These are phyloP conservation scores for Gleditsia sinensis DNA, from an alignment of 306 rosid species.

Conservation along the genomic window DNA sequence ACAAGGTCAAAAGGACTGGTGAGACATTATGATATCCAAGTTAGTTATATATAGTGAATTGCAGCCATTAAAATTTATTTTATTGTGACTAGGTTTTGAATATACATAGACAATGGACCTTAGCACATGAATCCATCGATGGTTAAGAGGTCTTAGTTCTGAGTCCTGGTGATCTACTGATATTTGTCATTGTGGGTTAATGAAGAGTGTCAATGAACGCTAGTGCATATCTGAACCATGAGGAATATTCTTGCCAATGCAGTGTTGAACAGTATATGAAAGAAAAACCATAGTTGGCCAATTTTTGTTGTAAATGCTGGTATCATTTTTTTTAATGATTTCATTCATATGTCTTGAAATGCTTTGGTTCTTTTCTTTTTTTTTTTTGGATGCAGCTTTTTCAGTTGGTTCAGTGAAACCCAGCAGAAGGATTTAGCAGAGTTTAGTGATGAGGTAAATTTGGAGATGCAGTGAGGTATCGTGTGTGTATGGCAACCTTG, in stretches of 20 bases:
- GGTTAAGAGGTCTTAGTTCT: not conserved
- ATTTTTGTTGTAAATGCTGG: not conserved
- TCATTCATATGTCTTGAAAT: not conserved
- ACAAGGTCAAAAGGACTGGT: not conserved
- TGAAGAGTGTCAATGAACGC: not conserved
- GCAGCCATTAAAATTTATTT: not conserved
- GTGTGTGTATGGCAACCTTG: not conserved
- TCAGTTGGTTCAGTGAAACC: slow-evolving; percentile 69
- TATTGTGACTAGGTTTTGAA: not conserved
- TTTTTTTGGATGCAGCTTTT: slow-evolving; percentile 54
- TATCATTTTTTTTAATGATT: not conserved
- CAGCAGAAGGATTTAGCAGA: slow-evolving; percentile 51
- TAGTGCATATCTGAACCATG: not conserved
- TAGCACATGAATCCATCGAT: not conserved
- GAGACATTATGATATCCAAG: not conserved
- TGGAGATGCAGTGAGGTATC: not conserved
- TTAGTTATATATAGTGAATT: not conserved
- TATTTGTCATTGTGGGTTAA: not conserved
- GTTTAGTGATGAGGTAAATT: slow-evolving; percentile 59
- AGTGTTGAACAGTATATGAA: not conserved
- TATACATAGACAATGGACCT: not conserved
- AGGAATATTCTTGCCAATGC: slow-evolving; percentile 3
- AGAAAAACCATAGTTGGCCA: not conserved
- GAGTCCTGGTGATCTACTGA: not conserved
- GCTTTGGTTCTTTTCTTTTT: not conserved